Base-by-base conservation (phyloP, 192 early-diverging fungal genomes). In the Coemansia umbellata region DNA sequence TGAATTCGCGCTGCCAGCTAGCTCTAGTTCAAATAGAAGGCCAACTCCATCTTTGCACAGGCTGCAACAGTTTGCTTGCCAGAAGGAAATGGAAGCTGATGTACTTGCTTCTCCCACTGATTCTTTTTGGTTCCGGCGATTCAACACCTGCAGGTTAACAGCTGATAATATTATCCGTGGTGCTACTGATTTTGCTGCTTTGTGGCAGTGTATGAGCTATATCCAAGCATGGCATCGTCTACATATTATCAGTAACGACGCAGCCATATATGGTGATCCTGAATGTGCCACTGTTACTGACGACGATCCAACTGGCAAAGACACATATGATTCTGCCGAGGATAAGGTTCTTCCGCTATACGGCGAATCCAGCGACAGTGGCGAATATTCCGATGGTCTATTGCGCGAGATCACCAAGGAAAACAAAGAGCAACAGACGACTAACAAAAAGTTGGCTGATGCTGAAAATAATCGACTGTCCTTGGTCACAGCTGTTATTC, bases 351-450 rank as follows among this genome's bases (percentile, higher is more conserved):
- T 83, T 21, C 76, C 76, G 0, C 27, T 59, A 13, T 80, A 77
- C 28, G 79, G 81, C 17, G 76, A 80, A 13, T 73, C 66, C 4
- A 68, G 63, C 10, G 42, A 58, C 22, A 52, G 43, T 5, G 56
- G 36, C 6, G 71, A 41, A 32, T n/a, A 51, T 3, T 62, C 64
- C 0, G 71, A 63, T 15, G n/a, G 32, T 11, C 23, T 67, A 17
- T 17, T 31, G 30, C 63, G 63, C 19, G 67, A 66, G 32, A 57
- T 69, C 27, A 39, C 31, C 4, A 13, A 18, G n/a, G 63, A 66
- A 52, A 49, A 40, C 13, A 22, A 24, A 0, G 55, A 58, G 9
- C 28, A 24, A 3, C 31, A 15, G 0, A n/a, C 14, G 18, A 39
- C 35, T 7, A 24, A 31, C 15, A 53, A 37, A 3, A 37, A 23